These are phyloP conservation scores for Calonectria hongkongensis DNA, from an alignment of 2,329 filamentous ascomycete genomes.

Conservation along the genomic window DNA sequence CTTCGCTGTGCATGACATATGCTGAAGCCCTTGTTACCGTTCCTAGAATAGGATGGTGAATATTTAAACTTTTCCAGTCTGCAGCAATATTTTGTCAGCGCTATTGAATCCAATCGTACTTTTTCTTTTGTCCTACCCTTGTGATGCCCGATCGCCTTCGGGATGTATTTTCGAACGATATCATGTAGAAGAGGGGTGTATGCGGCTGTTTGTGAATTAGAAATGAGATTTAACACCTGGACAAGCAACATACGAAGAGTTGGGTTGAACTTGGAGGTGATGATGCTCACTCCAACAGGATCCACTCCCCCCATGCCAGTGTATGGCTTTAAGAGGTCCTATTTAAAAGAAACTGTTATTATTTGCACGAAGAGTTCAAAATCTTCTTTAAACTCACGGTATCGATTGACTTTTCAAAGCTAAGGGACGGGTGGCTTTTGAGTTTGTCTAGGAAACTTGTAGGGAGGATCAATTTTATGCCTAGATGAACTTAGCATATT, in stretches of 20 bases:
- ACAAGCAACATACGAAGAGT: constrained; percentile 3
- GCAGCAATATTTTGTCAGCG: neutral
- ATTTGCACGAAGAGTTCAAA: neutral
- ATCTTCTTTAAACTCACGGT: neutral
- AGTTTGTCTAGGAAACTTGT: constrained; percentile 23
- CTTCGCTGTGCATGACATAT: constrained; percentile 26
- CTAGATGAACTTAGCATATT: neutral
- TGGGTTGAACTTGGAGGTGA: constrained; percentile 28
- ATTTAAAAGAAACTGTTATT: neutral
- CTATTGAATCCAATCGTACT: neutral
- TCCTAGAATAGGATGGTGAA: neutral
- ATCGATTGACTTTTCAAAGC: constrained; percentile 26
- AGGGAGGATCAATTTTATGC: constrained; percentile 19
- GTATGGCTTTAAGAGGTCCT: constrained; percentile 23
- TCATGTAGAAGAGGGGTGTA: constrained; percentile 12
- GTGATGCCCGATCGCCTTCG: neutral
- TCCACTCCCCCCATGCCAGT: constrained; percentile 13
- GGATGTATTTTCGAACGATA: constrained; percentile 9
- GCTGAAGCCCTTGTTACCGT: constrained; percentile 16
- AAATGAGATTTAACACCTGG: neutral
- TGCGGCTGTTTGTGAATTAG: neutral
- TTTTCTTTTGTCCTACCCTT: neutral
- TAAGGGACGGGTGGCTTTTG: constrained; percentile 22
- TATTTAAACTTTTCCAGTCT: constrained; percentile 2
- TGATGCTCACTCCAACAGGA: constrained; percentile 3